These are phyloP conservation scores for Paralagenidium karlingii DNA, from an alignment of 352 stramenopile species.

Conservation along the genomic window DNA sequence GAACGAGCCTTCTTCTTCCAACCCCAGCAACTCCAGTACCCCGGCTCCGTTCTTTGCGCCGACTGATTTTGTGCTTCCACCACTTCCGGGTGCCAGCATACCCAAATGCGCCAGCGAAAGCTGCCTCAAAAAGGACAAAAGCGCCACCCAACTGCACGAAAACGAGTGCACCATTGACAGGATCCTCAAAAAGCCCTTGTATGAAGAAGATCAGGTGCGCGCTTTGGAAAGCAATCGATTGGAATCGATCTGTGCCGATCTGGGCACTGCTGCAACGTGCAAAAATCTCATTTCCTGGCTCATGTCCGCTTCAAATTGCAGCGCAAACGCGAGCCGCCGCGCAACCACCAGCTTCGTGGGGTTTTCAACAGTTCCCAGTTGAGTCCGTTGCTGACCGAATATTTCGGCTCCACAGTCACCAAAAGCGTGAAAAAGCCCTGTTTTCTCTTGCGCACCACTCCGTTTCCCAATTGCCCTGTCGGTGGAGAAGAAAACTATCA, in stretches of 20 bases:
- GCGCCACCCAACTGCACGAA: too few relatives aligned
- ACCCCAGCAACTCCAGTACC: neutral
- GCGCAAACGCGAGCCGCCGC: constrained; percentile 5
- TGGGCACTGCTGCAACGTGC: neutral
- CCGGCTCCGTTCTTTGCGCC: too few relatives aligned
- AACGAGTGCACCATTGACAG: neutral
- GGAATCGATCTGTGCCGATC: neutral
- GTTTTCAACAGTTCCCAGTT: constrained; percentile 74
- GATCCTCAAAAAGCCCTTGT: neutral
- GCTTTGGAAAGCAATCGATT: neutral
- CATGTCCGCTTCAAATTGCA: neutral
- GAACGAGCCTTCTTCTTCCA: neutral
- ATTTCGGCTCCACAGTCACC: constrained; percentile 28
- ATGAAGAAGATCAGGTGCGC: neutral
- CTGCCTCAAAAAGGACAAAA: too few relatives aligned
- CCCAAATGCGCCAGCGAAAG: neutral
- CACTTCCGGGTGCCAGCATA: neutral
- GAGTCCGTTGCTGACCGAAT: constrained; percentile 70
- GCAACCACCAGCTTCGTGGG: constrained; percentile 48
- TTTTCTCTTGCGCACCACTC: constrained; percentile 65
- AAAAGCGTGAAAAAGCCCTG: constrained; percentile 53
- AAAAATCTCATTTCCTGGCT: neutral
- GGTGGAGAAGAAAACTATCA: constrained; percentile 75
- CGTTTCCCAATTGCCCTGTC: constrained; percentile 45
- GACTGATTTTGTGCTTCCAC: neutral